Evolutionary conservation across 192 early-diverging fungal species (phyloP).

Genomic region (Dissophora ornata): DNA sequence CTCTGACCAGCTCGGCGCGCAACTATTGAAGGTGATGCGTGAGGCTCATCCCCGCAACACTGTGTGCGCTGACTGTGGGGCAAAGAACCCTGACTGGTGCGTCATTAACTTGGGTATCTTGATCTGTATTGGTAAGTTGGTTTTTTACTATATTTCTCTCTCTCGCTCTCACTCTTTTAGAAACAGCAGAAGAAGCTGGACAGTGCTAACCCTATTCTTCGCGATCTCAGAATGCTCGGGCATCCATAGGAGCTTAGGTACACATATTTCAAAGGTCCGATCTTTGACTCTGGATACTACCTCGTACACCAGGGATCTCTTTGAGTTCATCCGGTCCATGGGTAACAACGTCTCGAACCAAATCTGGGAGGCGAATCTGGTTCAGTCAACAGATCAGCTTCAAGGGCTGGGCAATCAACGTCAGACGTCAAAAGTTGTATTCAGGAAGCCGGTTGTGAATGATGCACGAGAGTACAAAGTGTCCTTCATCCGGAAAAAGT

Average conservation of each 20-base stretch:
- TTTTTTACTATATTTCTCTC: neutral
- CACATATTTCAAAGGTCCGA: conserved; percentile 78
- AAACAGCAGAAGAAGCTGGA: neutral
- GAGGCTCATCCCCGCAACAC: conserved; percentile 56
- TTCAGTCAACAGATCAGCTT: neutral
- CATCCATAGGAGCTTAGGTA: conserved; percentile 75
- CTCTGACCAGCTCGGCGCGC: conserved; percentile 13
- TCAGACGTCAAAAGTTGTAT: neutral
- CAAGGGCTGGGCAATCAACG: neutral
- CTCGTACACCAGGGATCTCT: conserved; percentile 73
- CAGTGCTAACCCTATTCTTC: neutral
- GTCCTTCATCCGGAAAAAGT: conserved; percentile 68
- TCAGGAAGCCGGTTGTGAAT: conserved; percentile 56
- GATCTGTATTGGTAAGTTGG: conserved; percentile 71
- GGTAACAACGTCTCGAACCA: conserved; percentile 73
- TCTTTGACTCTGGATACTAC: conserved; percentile 74
- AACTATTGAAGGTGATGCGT: conserved; percentile 37
- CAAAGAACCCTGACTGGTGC: conserved; percentile 74
- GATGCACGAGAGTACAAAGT: conserved; percentile 66
- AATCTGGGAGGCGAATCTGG: conserved; percentile 71
- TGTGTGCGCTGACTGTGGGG: conserved; percentile 75
- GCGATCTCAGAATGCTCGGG: conserved; percentile 71
- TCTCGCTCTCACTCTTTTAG: neutral
- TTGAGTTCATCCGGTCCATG: conserved; percentile 65
- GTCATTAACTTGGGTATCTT: conserved; percentile 76